Evolutionary conservation across 2,329 filamentous ascomycete genomes (phyloP).

Genomic region (Arthroderma sp.): DNA sequence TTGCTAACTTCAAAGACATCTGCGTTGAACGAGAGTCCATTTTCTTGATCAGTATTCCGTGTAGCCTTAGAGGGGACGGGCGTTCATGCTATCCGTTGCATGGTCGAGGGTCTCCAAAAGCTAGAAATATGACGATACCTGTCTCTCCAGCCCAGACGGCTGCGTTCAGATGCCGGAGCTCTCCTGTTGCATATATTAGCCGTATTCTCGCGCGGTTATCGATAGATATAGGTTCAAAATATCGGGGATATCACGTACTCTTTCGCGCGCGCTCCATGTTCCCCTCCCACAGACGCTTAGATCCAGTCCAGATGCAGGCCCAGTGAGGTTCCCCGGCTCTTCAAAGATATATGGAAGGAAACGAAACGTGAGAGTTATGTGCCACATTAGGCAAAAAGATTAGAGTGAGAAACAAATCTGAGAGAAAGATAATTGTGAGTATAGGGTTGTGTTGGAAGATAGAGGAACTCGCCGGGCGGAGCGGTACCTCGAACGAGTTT

Average conservation of each 20-base stretch:
- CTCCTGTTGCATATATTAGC: constrained; percentile 45
- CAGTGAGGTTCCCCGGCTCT: constrained; percentile 2
- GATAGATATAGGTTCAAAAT: not conserved
- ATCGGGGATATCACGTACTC: constrained; percentile 27
- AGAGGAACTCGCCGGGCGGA: not conserved
- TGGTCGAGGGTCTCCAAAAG: not conserved
- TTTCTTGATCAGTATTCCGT: constrained; percentile 15
- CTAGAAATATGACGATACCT: constrained; percentile 44
- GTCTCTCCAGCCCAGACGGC: constrained; percentile 79
- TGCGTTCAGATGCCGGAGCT: constrained; percentile 78
- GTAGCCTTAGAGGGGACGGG: constrained; percentile 9
- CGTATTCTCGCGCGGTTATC: too few species aligned
- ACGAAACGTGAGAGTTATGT: constrained; percentile 7
- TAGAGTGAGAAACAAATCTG: not conserved
- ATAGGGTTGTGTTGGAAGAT: not conserved
- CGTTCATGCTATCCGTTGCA: not conserved
- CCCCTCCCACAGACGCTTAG: constrained; percentile 1
- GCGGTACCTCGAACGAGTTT: not conserved
- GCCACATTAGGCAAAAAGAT: constrained; percentile 10
- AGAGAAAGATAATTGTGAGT: not conserved
- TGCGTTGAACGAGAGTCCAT: constrained; percentile 24
- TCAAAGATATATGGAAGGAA: constrained; percentile 8
- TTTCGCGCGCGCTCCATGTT: constrained; percentile 40
- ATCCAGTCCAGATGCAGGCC: not conserved
- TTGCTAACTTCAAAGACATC: constrained; percentile 66